Base-by-base conservation (phyloP, 176 grass and related monocot species). In the Puccinellia tenuiflora region DNA sequence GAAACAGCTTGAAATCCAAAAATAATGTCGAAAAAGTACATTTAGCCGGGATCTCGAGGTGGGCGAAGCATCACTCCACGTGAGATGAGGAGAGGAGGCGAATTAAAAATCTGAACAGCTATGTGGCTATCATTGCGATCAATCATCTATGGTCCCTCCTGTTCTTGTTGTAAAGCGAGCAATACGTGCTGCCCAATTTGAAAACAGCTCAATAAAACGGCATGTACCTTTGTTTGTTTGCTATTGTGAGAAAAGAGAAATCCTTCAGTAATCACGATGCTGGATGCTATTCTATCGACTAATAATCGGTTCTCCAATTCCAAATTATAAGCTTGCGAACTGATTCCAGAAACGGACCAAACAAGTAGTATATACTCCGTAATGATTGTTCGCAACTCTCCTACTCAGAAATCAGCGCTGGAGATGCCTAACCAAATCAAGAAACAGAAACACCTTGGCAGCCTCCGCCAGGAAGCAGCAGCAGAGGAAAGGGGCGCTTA, bases 21-120 rank as follows among this genome's bases (percentile, higher is more conserved):
- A 75, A 62, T 43, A 52, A 76, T 52, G 14, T n/a, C 37, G 31
- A 24, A 26, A 81, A 85, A 53, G 40, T 24, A 53, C 51, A 71
- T 76, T 71, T 57, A 63, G 31, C 62, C 14, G 78, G 78, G 88
- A 85, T 85, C 83, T 85, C 88, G 83, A 89, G 72, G 72, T 69
- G 71, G 21, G 57, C 33, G 55, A 79, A 64, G 83, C 83, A 85
- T 85, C 88, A 85, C 80, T 79, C 88, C 88, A 85, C 88, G 78
- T 89, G 88, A 81, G 83, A 72, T 11, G 46, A n/a, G 28, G 9
- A 56, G n/a, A n/a, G n/a, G 57, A 69, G 62, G 42, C 10, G 2
- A 81, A 77, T 77, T 89, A 71, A 89, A 85, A 89, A 89, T 85
- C 77, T 9, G 54, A 33, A 24, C 52, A 30, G 31, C 63, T 85